Conservation (phyloP, 2,329 filamentous ascomycete genomes). For the Cladosporium cucumerinum region DNA sequence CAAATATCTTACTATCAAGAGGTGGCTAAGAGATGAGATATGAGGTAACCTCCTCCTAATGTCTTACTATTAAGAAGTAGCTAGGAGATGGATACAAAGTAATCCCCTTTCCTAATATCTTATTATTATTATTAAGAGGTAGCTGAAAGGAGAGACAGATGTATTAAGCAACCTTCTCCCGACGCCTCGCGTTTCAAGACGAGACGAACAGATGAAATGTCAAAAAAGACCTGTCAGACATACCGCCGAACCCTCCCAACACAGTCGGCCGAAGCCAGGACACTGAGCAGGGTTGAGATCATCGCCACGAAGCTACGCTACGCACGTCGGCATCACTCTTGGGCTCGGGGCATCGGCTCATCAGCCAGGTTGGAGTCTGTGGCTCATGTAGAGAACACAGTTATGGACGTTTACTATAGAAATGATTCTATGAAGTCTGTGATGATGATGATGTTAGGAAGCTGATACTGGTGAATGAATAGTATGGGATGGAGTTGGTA, state of each 20-base stretch:
- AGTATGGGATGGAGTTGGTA: constrained; percentile 1
- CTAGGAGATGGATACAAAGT: too few relatives aligned
- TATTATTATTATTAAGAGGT: too few relatives aligned
- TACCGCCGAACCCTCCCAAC: constrained; percentile 33
- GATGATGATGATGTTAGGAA: neutral
- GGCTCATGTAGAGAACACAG: constrained; percentile 22
- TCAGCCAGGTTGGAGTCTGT: constrained; percentile 36
- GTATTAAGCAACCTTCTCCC: constrained; percentile 14
- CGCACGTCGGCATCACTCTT: constrained; percentile 35
- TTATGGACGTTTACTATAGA: constrained; percentile 22
- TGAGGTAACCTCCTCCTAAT: too few relatives aligned
- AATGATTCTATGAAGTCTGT: constrained; percentile 22
- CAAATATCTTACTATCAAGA: too few relatives aligned
- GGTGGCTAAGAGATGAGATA: too few relatives aligned
- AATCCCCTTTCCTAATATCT: too few relatives aligned
- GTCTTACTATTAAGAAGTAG: too few relatives aligned
- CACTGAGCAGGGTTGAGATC: constrained; percentile 34
- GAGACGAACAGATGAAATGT: constrained; percentile 27
- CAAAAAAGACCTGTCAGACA: constrained; percentile 32
- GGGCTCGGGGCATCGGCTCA: constrained; percentile 34
- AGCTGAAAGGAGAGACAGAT: too few relatives aligned
- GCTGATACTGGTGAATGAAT: neutral
- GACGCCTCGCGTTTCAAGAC: neutral
- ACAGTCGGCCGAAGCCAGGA: constrained; percentile 33
- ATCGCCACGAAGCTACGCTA: constrained; percentile 29